Evolutionary conservation across 257 asterid species (phyloP), one percentile per base, ranked within the genome.

Genomic region (Nicotiana benthamiana): DNA sequence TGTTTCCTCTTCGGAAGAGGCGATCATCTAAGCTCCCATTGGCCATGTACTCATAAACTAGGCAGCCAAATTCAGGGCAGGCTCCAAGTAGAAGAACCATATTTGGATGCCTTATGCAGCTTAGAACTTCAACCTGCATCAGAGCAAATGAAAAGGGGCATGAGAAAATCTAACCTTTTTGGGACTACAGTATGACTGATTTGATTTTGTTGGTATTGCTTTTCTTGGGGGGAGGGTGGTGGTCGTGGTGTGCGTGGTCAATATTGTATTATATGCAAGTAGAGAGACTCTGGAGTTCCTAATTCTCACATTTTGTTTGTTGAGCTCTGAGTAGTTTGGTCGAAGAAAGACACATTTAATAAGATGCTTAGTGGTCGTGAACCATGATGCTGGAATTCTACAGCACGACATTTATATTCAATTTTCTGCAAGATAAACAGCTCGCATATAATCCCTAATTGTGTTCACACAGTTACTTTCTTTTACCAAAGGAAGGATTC

Each of bases 81-180:
- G 99, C 99, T 79, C 99, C 99, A 2, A 95, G 93, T 75, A 93
- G 97, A 79, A 95, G 97, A 61, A 95, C 99, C 99, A 95, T 93
- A 92, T 95, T 95, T 2, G 99, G 99, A 84, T 95, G 99, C 28
- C 98, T 85, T 62, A 93, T 93, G 84, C 93, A 90, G 84, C 98
- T 90, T 70, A 95, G 88, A 82, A 95, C 99, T 87, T 95, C 98
- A 82, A 95, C 92, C 98, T 93, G 87, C 78, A 83, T 82, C 81
- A 74, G 77, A 28, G 43, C 66, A 16, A 66, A 57, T 40, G 53
- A 79, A 46, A 62, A 54, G 60, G 81, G 63, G 43, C 28, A 79
- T 51, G 34, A 46, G 68, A 61, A 62, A 59, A 74, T 17, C 36
- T 61, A 64, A 32, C n/a, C 10, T 16, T 43, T 76, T 27, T 4